These are phyloP conservation scores for Talaromyces sp. DNA, from an alignment of 2,329 filamentous ascomycete genomes.

Conservation along the genomic window DNA sequence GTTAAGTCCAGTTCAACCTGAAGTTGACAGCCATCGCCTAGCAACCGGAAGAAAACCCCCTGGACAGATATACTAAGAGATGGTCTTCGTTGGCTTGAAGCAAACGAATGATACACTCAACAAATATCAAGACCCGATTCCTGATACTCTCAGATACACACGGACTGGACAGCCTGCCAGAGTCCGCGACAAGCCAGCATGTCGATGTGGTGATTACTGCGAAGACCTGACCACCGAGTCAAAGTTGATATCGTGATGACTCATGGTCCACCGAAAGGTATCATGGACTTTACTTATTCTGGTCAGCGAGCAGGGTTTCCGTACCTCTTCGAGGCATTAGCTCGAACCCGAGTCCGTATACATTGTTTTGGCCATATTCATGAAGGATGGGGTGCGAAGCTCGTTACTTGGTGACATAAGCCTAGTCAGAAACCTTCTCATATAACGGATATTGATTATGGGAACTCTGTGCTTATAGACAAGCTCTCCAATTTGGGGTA, in stretches of 20 bases:
- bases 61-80: too few species aligned
- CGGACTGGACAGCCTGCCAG: constrained; percentile 6
- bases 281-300: constrained; percentile 50
- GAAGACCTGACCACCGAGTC: constrained; percentile 17
- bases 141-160: constrained; percentile 14
- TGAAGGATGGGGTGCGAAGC: constrained; percentile 60
- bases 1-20: too few species aligned
- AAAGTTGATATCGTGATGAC: constrained; percentile 55
- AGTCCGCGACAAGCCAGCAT: background rate
- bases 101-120: too few species aligned
- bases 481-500: constrained; percentile 14
- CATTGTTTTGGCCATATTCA: constrained; percentile 49
- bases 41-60: too few species aligned
- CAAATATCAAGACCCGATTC: constrained; percentile 13
- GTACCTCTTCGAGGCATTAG: constrained; percentile 16
- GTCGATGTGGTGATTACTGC: constrained; percentile 18
- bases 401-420: constrained; percentile 54
- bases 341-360: constrained; percentile 35
- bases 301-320: constrained; percentile 37
- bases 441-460: constrained; percentile 52
- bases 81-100: too few species aligned
- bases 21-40: too few species aligned
- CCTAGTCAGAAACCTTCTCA: constrained; percentile 43
- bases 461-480: constrained; percentile 40
- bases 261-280: constrained; percentile 57